Base-by-base conservation (phyloP, 2,329 filamentous ascomycete species). In the Keithomyces neogunnii region DNA sequence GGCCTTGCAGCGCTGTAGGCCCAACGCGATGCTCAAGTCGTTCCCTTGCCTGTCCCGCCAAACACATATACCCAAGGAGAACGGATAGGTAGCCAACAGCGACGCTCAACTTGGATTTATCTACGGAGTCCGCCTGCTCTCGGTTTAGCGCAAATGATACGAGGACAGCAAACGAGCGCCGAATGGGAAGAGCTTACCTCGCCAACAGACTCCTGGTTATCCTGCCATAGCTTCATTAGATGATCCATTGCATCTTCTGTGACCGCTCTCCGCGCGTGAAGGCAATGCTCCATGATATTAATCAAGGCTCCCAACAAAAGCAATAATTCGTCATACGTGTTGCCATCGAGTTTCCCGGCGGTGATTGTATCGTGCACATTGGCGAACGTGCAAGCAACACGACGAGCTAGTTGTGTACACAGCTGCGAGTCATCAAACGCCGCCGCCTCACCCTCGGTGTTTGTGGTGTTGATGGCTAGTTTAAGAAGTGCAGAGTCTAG, bases 21-120 rank as follows among this genome's bases (percentile, higher is more conserved):
- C 69, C 65, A 43, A 73, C 72, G 47, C 68, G 68, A 5, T 62
- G 56, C 38, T 67, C 65, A 36, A 82, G 69, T 30, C 68, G 69
- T 46, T 69, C 64, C 45, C 73, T 69, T 6, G 74, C 70, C 3
- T 72, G 68, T 9, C 66, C 60, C 47, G 73, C 68, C 31, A 93
- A 73, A 58, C 84, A 90, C 29, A 96, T 71, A 57, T 90, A 93
- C 19, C 89, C 89, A 2, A 97, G 75, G 5, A 96, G 74, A 11
- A 96, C 84, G 1, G 89, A 84, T 29, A 96, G 75, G 64, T 96
- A 96, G 13, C 89, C 91, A 64, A 92, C 83, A 1, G 87, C 85
- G 31, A 97, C 89, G 58, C 91, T 89, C 48, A 86, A 77, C 53
- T 87, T 84, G 30, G 84, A 85, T 63, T 91, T 88, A 61, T 89